Base-by-base conservation (phyloP, 164 flowering plant species). In the Vitis amurensis region DNA sequence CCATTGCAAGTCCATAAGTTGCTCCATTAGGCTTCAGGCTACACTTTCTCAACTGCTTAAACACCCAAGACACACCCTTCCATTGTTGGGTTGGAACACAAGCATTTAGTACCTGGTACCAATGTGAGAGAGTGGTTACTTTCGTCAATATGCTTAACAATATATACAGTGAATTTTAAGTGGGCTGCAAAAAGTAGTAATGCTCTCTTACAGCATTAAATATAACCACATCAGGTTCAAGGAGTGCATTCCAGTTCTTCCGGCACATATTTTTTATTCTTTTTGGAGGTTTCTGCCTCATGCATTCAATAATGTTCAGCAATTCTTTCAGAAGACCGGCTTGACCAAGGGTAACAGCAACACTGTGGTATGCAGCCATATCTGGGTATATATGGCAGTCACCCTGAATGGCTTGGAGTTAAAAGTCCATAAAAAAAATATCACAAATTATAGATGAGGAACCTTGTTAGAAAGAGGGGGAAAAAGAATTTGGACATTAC, bases 1-100 rank as follows among this genome's bases (percentile, higher is more conserved):
- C 99, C 99, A 96, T 93, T 65, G 98, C 97, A 53, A 96, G 95
- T 74, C 97, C 99, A 83, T 90, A 93, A 47, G 94, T 89, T 73
- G 98, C 92, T 72, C 87, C 92, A 79, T 87, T 87, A 68, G 98
- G 95, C 75, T 76, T 87, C 68, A 91, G 76, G 50, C 93, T 87
- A 76, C 71, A 71, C 77, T 78, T 87, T 79, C 91, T 86, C 82
- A 96, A 74, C 82, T 93, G 89, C 61, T 83, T 73, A 77, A 96
- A 87, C 59, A 96, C 97, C 99, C 99, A 96, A 37, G 84, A 82
- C 13, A 91, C 99, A 52, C 91, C 97, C 79, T 89, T 93, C 98
- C 97, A 93, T 72, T 91, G 92, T 50, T 71, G 81, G 44, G 82
- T 71, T 57, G 89, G 74, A 68, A 86, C 90, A 79, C 99, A 96